Evolutionary conservation across 768 basidiomycete species (phyloP).

Genomic region (Russula emetica): DNA sequence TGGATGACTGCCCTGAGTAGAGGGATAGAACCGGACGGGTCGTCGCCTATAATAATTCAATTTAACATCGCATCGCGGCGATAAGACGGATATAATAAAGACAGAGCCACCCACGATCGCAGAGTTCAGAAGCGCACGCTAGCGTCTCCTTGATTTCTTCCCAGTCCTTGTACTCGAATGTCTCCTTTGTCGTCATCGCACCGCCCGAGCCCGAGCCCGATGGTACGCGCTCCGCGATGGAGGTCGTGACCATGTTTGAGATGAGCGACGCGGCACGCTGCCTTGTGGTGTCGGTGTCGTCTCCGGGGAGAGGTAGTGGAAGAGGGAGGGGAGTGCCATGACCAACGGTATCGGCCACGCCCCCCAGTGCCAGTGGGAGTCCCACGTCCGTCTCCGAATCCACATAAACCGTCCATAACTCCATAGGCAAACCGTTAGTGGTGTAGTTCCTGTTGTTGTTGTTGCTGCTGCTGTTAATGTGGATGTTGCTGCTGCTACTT

Average conservation of each 20-base stretch:
- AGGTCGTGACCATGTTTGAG: conserved; percentile 22
- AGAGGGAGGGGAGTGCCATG: neutral
- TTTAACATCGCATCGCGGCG: neutral
- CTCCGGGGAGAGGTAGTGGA: neutral
- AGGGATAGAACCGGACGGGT: conserved; percentile 47
- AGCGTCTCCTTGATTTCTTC: conserved; percentile 59
- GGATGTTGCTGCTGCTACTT: conserved; percentile 6
- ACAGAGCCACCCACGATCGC: conserved; percentile 46
- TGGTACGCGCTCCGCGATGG: conserved; percentile 20
- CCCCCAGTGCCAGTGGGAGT: neutral
- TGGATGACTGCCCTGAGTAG: conserved; percentile 61
- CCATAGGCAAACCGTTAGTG: conserved; percentile 9
- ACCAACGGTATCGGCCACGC: too few species aligned
- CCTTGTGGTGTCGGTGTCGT: neutral
- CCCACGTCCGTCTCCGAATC: neutral
- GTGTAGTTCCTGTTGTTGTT: neutral
- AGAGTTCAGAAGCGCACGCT: conserved; percentile 50
- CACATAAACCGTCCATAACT: conserved; percentile 17
- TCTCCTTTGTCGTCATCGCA: neutral
- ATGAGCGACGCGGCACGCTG: neutral
- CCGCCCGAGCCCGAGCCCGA: neutral
- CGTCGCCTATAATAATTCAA: conserved; percentile 29
- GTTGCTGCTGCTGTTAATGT: neutral
- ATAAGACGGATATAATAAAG: neutral
- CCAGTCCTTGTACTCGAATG: conserved; percentile 51